phyloP scores from a whole-genome alignment of 495 filamentous ascomycete species.

The Hypoxylon rickii region DNA sequence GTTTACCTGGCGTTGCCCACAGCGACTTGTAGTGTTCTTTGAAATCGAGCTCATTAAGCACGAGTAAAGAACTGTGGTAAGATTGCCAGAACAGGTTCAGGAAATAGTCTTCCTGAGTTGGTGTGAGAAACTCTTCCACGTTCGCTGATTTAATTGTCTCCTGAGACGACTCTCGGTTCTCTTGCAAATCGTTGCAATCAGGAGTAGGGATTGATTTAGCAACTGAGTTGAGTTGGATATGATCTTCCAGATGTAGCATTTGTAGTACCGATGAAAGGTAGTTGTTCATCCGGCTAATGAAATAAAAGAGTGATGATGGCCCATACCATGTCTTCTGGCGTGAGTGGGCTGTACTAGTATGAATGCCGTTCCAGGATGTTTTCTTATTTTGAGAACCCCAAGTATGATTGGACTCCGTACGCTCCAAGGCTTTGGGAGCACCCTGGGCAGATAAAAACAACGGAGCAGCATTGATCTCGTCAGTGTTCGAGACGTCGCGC shows the following conservation, averaged over 20 bases:
- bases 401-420: too few relatives aligned
- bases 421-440: constrained; percentile 7
- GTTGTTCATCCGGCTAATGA: constrained; percentile 42
- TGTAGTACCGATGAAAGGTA: constrained; percentile 41
- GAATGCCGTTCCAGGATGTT: constrained; percentile 31
- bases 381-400: too few relatives aligned
- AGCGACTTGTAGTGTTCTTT: constrained; percentile 53
- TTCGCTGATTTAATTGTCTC: constrained; percentile 3
- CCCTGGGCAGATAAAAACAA: not conserved
- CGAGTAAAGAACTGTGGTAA: constrained; percentile 38
- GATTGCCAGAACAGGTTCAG: constrained; percentile 52
- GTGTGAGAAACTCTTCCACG: constrained; percentile 16
- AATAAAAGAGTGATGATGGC: constrained; percentile 46
- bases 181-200: not conserved
- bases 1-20: constrained; percentile 35
- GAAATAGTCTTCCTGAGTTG: constrained; percentile 51
- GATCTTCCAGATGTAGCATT: constrained; percentile 30
- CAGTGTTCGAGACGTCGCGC: constrained; percentile 15
- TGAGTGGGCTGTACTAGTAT: constrained; percentile 36
- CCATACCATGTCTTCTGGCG: constrained; percentile 44
- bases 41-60: constrained; percentile 53
- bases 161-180: not conserved
- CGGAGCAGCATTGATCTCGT: constrained; percentile 1
- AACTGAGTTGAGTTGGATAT: constrained; percentile 18
- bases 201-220: constrained; percentile 11